Percentiles rank a stretch among this genome's conserved stretches.
These are phyloP conservation scores for Sarocladiaceae sp. DNA, from an alignment of 2,329 filamentous ascomycete species.

Conservation along the genomic window DNA sequence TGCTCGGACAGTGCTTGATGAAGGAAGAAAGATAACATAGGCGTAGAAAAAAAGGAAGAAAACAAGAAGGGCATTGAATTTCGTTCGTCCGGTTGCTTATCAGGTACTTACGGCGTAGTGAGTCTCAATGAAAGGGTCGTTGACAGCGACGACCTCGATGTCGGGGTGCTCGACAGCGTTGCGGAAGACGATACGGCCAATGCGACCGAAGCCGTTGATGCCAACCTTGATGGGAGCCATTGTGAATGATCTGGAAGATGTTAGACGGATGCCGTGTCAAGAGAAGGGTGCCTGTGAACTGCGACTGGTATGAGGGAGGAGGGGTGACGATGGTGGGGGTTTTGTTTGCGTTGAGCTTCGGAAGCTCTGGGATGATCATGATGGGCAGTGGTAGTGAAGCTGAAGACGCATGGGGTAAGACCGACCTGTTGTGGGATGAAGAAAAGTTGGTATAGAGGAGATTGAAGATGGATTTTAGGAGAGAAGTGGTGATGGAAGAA, in stretches of 20 bases:
- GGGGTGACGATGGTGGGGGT: constrained; percentile 9
- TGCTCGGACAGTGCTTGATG: background rate
- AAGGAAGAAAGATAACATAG: background rate
- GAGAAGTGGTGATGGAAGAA: constrained; percentile 11
- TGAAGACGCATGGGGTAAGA: constrained; percentile 9
- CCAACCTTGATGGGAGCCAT: constrained; percentile 68
- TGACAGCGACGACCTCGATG: constrained; percentile 92
- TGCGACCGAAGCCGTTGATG: constrained; percentile 99
- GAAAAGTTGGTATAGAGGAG: background rate
- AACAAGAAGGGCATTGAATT: background rate
- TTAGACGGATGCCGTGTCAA: background rate
- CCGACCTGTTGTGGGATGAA: constrained; percentile 6
- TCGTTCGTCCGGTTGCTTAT: background rate
- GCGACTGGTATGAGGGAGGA: constrained; percentile 4
- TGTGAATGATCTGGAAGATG: constrained; percentile 20
- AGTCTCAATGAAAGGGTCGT: constrained; percentile 99
- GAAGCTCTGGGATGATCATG: constrained; percentile 10
- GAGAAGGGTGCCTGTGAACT: constrained; percentile 2
- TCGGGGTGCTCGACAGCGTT: constrained; percentile 89
- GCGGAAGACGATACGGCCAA: constrained; percentile 98
- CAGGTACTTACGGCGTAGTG: constrained; percentile 82
- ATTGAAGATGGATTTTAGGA: constrained; percentile 9
- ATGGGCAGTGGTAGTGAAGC: background rate
- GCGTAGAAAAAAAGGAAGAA: background rate
- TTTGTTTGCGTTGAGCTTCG: constrained; percentile 9